Evolutionary conservation across 495 filamentous ascomycete species (phyloP).

Genomic region (Penicillium fimorum): DNA sequence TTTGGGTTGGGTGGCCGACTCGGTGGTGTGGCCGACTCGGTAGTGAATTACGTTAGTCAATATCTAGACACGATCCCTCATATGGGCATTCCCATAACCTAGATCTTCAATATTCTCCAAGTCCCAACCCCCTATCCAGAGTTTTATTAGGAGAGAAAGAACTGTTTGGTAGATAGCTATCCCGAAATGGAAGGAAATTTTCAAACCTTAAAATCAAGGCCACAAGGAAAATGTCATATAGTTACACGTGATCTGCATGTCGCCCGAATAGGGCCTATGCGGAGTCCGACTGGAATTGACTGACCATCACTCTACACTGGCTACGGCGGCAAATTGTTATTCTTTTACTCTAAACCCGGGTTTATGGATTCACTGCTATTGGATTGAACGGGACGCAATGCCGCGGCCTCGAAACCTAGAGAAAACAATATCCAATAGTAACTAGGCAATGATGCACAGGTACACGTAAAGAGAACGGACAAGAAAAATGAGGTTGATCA

Average conservation of each 20-base stretch:
- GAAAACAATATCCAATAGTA: background rate
- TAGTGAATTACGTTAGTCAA: too few relatives aligned
- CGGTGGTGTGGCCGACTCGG: too few relatives aligned
- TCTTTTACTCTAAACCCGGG: background rate
- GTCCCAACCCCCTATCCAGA: background rate
- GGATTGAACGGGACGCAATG: background rate
- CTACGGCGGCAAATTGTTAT: conserved; percentile 1
- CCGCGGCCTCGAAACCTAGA: background rate
- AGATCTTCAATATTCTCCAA: background rate
- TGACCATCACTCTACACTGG: background rate
- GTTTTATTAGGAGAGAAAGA: background rate
- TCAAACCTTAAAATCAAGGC: background rate
- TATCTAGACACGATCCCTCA: background rate
- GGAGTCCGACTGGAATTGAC: background rate
- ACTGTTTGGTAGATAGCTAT: background rate
- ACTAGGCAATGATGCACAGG: background rate
- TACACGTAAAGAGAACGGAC: background rate
- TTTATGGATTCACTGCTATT: background rate
- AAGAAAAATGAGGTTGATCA: background rate
- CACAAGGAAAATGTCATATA: background rate
- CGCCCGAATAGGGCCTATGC: background rate
- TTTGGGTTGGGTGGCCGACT: too few relatives aligned
- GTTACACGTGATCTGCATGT: background rate
- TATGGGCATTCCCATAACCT: background rate
- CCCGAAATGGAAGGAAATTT: background rate